Evolutionary conservation across 805 yeast species (phyloP).

Genomic region (Saccharomycodes ludwigii): DNA sequence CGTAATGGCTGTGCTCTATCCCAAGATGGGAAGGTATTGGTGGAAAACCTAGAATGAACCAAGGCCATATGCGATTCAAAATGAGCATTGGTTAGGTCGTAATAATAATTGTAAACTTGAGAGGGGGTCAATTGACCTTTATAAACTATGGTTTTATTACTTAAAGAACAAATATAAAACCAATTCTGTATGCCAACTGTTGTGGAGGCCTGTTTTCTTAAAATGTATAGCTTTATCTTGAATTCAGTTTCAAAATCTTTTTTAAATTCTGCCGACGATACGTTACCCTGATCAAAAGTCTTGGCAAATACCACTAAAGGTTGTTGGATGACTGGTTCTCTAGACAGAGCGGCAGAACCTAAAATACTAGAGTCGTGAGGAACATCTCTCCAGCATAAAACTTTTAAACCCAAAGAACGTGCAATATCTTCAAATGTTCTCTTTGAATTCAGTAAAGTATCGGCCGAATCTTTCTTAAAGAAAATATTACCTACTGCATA

Average conservation of each 20-base stretch:
- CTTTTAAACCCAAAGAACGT: conserved; percentile 57
- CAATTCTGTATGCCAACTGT: conserved; percentile 91
- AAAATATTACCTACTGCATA: conserved; percentile 93
- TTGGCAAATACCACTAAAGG: conserved; percentile 74
- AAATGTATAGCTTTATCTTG: conserved; percentile 71
- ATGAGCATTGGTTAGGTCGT: conserved; percentile 82
- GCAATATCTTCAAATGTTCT: conserved; percentile 77
- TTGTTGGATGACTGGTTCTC: conserved; percentile 86
- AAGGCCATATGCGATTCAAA: conserved; percentile 92
- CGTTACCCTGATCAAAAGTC: conserved; percentile 26
- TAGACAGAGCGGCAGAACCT: conserved; percentile 87
- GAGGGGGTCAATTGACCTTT: conserved; percentile 96
- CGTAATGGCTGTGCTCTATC: conserved; percentile 97
- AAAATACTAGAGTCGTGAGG: conserved; percentile 90
- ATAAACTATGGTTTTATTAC: conserved; percentile 83
- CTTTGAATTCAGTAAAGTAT: conserved; percentile 57
- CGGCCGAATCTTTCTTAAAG: conserved; percentile 70
- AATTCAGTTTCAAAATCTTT: conserved; percentile 47
- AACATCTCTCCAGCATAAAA: conserved; percentile 89
- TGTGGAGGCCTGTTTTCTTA: conserved; percentile 83
- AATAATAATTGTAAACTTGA: conserved; percentile 90
- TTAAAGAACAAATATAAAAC: conserved; percentile 92
- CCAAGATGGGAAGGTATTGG: conserved; percentile 99
- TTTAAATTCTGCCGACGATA: conserved; percentile 43
- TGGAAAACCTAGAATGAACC: conserved; percentile 94